These are phyloP conservation scores for Clonostachys rosea DNA, from an alignment of 2,329 filamentous ascomycete species.

Conservation along the genomic window DNA sequence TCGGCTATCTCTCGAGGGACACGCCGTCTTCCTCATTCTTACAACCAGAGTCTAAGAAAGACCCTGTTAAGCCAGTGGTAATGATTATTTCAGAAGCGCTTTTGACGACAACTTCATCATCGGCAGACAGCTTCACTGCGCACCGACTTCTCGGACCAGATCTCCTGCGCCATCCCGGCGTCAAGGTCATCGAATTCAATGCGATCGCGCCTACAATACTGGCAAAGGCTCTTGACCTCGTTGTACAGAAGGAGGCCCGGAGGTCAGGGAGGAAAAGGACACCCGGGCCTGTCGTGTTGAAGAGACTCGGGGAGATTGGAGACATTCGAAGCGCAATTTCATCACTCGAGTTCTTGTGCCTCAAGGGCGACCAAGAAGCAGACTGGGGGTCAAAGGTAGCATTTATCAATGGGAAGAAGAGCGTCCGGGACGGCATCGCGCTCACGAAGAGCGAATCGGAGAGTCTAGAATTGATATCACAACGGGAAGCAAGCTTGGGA, in stretches of 20 bases:
- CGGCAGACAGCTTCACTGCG: constrained; percentile 87
- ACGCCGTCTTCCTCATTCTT: constrained; percentile 50
- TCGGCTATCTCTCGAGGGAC: constrained; percentile 69
- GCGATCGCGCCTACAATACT: constrained; percentile 82
- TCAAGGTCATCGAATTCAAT: constrained; percentile 87
- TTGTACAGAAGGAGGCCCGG: constrained; percentile 81
- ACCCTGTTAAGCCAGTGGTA: constrained; percentile 66
- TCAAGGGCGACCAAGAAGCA: constrained; percentile 71
- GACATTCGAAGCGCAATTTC: constrained; percentile 92
- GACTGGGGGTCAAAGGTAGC: constrained; percentile 73
- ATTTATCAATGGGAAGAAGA: constrained; percentile 65
- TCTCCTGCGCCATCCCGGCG: constrained; percentile 75
- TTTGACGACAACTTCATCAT: constrained; percentile 77
- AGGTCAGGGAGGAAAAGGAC: constrained; percentile 71
- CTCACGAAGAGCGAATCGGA: constrained; percentile 76
- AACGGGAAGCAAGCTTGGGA: constrained; percentile 83
- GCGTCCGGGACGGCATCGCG: constrained; percentile 46
- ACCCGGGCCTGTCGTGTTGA: constrained; percentile 74
- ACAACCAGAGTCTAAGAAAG: constrained; percentile 30
- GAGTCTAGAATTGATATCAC: constrained; percentile 74
- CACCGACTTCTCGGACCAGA: constrained; percentile 85
- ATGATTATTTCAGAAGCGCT: constrained; percentile 91
- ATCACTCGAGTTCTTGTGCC: constrained; percentile 85
- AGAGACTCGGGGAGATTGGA: constrained; percentile 77
- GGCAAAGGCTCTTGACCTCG: constrained; percentile 74